Conservation (phyloP, 352 stramenopile genomes). For the Phytophthora europaea region DNA sequence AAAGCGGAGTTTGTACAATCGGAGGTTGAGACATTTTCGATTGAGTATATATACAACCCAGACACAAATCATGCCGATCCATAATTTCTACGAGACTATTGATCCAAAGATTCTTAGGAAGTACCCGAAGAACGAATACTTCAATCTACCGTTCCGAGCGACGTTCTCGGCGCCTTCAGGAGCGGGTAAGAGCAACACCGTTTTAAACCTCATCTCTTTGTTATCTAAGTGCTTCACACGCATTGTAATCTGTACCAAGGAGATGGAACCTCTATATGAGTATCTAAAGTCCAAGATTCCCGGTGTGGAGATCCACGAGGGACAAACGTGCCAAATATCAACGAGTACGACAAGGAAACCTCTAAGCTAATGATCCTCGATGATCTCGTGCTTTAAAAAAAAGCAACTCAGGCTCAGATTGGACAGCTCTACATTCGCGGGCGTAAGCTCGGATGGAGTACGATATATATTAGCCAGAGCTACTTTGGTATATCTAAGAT, state of each 20-base stretch:
- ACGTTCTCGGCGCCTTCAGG: too few relatives aligned
- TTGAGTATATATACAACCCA: too few relatives aligned
- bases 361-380: neutral
- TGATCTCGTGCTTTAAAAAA: neutral
- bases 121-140: too few relatives aligned
- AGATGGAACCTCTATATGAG: neutral
- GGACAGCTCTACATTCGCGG: neutral
- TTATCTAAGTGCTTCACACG: neutral
- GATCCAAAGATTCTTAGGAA: too few relatives aligned
- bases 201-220: too few relatives aligned
- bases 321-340: neutral
- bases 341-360: neutral
- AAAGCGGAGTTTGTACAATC: too few relatives aligned
- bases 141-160: too few relatives aligned
- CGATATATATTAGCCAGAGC: neutral
- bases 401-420: neutral
- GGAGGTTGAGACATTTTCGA: too few relatives aligned
- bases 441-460: neutral
- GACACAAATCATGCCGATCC: too few relatives aligned
- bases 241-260: neutral
- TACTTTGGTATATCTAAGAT: neutral
- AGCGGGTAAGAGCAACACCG: too few relatives aligned
- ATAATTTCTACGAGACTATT: too few relatives aligned
- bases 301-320: neutral
- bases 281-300: neutral